These are phyloP conservation scores for Crithidia mellificae DNA, from an alignment of 208 protist genomes.

Conservation along the genomic window DNA sequence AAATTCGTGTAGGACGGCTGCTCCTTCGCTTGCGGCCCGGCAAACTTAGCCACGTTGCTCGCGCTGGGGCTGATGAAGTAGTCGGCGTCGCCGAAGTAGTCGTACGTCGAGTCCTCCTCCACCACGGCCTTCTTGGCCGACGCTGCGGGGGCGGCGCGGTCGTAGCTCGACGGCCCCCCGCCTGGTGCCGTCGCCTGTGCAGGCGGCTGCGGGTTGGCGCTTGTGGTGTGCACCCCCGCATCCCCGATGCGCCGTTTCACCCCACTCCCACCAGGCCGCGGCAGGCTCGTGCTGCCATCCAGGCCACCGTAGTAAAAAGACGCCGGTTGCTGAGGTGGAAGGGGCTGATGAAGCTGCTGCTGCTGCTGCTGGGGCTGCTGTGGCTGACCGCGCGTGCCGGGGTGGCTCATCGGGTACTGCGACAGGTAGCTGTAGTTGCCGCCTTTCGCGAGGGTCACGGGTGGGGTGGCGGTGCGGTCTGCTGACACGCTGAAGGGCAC, in stretches of 20 bases:
- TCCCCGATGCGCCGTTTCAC: slow-evolving; percentile 3
- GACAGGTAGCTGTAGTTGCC: slow-evolving; percentile 13
- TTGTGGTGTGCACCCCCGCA: not conserved
- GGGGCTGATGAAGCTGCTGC: not conserved
- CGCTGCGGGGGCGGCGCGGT: not conserved
- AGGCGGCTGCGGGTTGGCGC: not conserved
- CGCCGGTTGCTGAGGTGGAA: not conserved
- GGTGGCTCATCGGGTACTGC: slow-evolving; percentile 8
- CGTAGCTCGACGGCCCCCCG: not conserved
- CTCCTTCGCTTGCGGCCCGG: not conserved
- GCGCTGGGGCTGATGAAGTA: slow-evolving; percentile 16
- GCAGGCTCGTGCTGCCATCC: slow-evolving; percentile 10
- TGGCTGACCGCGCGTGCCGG: not conserved
- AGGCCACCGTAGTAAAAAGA: slow-evolving; percentile 9
- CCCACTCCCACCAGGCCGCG: not conserved
- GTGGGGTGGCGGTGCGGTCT: slow-evolving; percentile 6
- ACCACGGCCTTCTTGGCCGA: not conserved
- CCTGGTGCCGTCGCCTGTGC: too few species aligned
- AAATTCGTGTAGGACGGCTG: slow-evolving; percentile 1
- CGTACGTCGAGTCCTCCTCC: slow-evolving; percentile 9
- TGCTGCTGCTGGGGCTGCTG: slow-evolving; percentile 14
- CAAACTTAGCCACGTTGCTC: slow-evolving; percentile 7
- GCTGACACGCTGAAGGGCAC: not conserved
- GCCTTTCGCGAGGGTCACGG: slow-evolving; percentile 4
- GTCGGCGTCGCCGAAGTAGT: slow-evolving; percentile 26